Conservation (phyloP, 768 basidiomycete species). For the Suillus hirtellus region DNA sequence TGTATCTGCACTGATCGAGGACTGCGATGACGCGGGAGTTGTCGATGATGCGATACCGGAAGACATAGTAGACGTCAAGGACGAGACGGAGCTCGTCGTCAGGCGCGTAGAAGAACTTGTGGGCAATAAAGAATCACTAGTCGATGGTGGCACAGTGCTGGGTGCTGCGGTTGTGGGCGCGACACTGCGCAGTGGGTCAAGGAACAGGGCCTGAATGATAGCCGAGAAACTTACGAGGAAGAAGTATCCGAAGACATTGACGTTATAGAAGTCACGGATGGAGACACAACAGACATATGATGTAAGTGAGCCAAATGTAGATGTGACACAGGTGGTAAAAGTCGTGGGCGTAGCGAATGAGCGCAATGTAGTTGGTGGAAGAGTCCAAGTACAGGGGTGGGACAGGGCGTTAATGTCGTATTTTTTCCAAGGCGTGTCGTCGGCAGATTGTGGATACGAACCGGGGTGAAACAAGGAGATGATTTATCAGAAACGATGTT, state of each 20-base stretch:
- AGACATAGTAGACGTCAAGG: slow-evolving; percentile 13
- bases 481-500: slow-evolving; percentile 11
- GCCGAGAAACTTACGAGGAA: slow-evolving; percentile 23
- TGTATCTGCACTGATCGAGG: slow-evolving; percentile 18
- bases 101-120: slow-evolving; percentile 13
- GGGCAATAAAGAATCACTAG: slow-evolving; percentile 15
- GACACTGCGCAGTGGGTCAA: slow-evolving; percentile 21
- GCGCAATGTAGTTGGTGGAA: slow-evolving; percentile 24
- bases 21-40: slow-evolving; percentile 23
- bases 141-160: slow-evolving; percentile 16
- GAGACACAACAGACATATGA: slow-evolving; percentile 5
- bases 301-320: slow-evolving; percentile 11
- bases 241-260: slow-evolving; percentile 16
- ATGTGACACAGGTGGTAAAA: slow-evolving; percentile 17
- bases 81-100: slow-evolving; percentile 18
- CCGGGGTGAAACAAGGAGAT: slow-evolving; percentile 11
- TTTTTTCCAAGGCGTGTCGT: slow-evolving; percentile 10
- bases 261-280: slow-evolving; percentile 11
- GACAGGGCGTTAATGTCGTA: slow-evolving; percentile 13
- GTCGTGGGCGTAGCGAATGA: slow-evolving; percentile 25
- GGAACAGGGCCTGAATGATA: slow-evolving; percentile 4
- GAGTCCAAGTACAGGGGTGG: slow-evolving; percentile 13
- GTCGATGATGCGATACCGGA: slow-evolving; percentile 9
- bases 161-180: slow-evolving; percentile 17
- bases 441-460: background rate